Evolutionary conservation across 2,329 filamentous ascomycete genomes (phyloP).

Genomic region (Capronia epimyces): DNA sequence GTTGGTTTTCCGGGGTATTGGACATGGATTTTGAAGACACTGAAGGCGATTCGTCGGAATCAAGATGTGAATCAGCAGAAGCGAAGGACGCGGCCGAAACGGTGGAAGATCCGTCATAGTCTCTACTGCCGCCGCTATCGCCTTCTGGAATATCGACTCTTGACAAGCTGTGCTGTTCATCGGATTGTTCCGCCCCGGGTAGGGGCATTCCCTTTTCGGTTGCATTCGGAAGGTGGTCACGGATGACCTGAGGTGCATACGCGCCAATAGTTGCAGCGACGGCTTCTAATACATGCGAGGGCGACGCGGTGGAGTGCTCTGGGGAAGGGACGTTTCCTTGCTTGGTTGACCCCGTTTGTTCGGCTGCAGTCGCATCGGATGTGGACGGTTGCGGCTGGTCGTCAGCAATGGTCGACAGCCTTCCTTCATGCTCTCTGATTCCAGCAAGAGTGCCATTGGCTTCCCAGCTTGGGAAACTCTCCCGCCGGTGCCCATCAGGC

Average conservation of each 20-base stretch:
- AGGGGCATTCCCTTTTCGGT: slow-evolving; percentile 3
- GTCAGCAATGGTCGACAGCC: slow-evolving; percentile 1
- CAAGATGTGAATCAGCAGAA: slow-evolving; percentile 31
- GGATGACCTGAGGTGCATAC: slow-evolving; percentile 47
- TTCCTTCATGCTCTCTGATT: slow-evolving; percentile 24
- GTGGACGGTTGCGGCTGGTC: slow-evolving; percentile 9
- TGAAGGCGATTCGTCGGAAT: slow-evolving; percentile 15
- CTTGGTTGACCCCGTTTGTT: background rate
- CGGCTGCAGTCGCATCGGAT: slow-evolving; percentile 9
- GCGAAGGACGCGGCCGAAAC: slow-evolving; percentile 30
- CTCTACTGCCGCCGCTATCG: slow-evolving; percentile 1
- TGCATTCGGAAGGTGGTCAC: slow-evolving; percentile 36
- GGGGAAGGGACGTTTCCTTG: background rate
- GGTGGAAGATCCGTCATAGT: slow-evolving; percentile 27
- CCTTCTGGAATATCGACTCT: background rate
- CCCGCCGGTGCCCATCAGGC: slow-evolving; percentile 14
- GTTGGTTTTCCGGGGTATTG: slow-evolving; percentile 18
- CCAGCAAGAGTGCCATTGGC: slow-evolving; percentile 30
- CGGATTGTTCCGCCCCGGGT: background rate
- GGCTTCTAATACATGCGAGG: slow-evolving; percentile 10
- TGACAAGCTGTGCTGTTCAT: background rate
- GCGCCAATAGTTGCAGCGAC: slow-evolving; percentile 45
- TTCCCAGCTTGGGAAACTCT: slow-evolving; percentile 28
- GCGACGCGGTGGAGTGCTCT: slow-evolving; percentile 6
- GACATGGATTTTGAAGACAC: slow-evolving; percentile 21